Base-by-base conservation (phyloP, 495 filamentous ascomycete genomes). In the Talaromyces borbonicus region DNA sequence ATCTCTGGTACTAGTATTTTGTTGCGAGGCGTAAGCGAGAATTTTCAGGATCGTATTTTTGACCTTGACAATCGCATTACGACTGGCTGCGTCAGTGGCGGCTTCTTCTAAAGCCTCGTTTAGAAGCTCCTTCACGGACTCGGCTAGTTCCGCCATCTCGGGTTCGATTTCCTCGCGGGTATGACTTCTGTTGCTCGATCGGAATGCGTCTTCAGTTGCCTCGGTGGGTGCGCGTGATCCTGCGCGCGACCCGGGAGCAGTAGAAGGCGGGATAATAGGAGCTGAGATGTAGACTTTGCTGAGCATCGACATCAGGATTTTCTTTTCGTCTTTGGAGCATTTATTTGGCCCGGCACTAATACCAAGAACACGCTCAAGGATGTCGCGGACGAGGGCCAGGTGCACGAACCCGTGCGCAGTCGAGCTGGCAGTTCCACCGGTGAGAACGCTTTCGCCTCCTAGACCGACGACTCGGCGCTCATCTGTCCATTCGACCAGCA, bases 401-500 rank as follows among this genome's bases (percentile, higher is more conserved):
- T 64, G 60, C 3, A 77, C 81, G 62, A 82, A 84, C 67, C 71
- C 52, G 67, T 67, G 68, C 5, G 61, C 65, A 36, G 37, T 63
- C 48, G 62, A 63, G 49, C 72, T 75, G 54, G 74, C 75, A 24
- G 80, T 62, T 20, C 72, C 79, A 8, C 79, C 77, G 3, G 57
- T 52, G 11, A 72, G 54, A 8, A 72, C 56, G 26, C 70, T 67
- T 32, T 80, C 71, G 29, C 77, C 68, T 1, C 75, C 80, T 8
- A 86, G 73, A 1, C 81, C 76, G 42, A 92, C 81, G 44, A 89
- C 84, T 55, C 90, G 84, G 15, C 93, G 74, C 45, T 90, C 87
- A 62, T 98, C 92, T 3, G 92, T 97, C 92, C 92, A 98, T 57
- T 98, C 92, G 1, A 87, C 75, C 1, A 98, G 61, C 64, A 92